phyloP scores from a whole-genome alignment of 148 eudicot species.

The Simmondsia chinensis region DNA sequence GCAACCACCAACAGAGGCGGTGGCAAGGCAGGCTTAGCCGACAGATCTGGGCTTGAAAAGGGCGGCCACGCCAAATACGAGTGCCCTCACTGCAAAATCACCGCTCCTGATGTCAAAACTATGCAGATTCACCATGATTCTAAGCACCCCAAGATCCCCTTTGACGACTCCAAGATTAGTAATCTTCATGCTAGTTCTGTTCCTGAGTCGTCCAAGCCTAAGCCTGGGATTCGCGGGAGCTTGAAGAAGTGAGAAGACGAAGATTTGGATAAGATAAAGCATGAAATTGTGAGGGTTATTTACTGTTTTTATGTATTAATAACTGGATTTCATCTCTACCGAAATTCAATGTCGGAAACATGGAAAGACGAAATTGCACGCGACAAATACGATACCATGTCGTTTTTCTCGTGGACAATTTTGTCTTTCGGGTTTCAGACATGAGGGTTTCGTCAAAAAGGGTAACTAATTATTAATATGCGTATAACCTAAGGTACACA shows the following conservation, averaged over 20 bases:
- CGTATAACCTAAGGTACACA: too few relatives aligned
- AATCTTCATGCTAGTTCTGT: constrained; percentile 46
- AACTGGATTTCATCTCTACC: too few relatives aligned
- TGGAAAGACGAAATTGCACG: too few relatives aligned
- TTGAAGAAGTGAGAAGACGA: constrained; percentile 37
- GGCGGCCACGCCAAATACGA: constrained; percentile 91
- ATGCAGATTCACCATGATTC: constrained; percentile 98
- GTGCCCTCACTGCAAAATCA: constrained; percentile 82
- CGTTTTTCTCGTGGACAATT: too few relatives aligned
- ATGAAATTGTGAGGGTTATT: background rate
- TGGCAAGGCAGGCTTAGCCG: constrained; percentile 82
- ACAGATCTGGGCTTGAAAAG: constrained; percentile 56
- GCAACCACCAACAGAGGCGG: constrained; percentile 80
- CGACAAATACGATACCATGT: too few relatives aligned
- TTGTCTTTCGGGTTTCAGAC: too few relatives aligned
- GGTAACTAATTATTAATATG: too few relatives aligned
- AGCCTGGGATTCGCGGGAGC: constrained; percentile 83
- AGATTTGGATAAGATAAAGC: background rate
- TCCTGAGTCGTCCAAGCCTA: constrained; percentile 24
- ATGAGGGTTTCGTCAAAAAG: too few relatives aligned
- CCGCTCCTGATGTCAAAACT: constrained; percentile 77
- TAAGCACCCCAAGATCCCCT: constrained; percentile 76
- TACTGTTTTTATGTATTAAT: background rate
- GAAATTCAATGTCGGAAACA: too few relatives aligned
- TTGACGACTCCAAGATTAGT: constrained; percentile 53